A percentile compares a stretch with the other conserved stretches of the same genome.
Conservation (phyloP, 208 protist species). For the Crithidia brevicula region DNA sequence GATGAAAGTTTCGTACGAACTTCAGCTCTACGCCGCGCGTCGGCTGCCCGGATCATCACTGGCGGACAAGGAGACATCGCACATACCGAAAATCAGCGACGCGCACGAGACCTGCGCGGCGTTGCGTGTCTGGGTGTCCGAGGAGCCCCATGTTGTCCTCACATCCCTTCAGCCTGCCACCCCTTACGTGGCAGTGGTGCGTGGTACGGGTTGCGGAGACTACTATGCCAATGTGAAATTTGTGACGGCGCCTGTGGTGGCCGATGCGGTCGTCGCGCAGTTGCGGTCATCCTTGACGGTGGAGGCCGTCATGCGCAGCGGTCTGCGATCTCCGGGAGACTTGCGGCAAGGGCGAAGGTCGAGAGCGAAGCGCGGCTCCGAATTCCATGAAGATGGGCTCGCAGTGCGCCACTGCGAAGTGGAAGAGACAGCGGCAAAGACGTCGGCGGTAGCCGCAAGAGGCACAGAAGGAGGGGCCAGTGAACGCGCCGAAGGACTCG, state of each 20-base stretch:
- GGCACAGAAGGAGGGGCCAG: not conserved
- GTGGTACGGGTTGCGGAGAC: constrained; percentile 20
- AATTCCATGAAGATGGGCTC: too few species aligned
- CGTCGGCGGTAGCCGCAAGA: too few species aligned
- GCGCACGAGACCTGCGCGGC: not conserved
- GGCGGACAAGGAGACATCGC: too few species aligned
- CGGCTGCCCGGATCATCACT: too few species aligned
- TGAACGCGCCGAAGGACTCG: not conserved
- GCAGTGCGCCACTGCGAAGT: too few species aligned
- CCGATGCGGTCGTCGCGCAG: constrained; percentile 11
- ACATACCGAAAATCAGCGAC: too few species aligned
- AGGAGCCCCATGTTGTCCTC: constrained; percentile 11
- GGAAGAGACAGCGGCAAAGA: too few species aligned
- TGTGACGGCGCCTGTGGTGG: constrained; percentile 21
- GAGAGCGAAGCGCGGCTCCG: too few species aligned
- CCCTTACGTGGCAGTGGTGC: constrained; percentile 13
- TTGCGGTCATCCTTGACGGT: constrained; percentile 6
- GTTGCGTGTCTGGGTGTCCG: constrained; percentile 1
- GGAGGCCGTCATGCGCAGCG: not conserved
- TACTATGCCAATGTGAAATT: constrained; percentile 20
- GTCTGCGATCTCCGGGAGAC: too few species aligned
- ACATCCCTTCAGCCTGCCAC: constrained; percentile 4
- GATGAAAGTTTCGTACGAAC: constrained; percentile 3
- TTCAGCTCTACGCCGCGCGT: not conserved
- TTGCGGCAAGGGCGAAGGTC: too few species aligned